These are phyloP conservation scores for Drosera capensis DNA, from an alignment of 148 eudicot genomes.

Conservation along the genomic window DNA sequence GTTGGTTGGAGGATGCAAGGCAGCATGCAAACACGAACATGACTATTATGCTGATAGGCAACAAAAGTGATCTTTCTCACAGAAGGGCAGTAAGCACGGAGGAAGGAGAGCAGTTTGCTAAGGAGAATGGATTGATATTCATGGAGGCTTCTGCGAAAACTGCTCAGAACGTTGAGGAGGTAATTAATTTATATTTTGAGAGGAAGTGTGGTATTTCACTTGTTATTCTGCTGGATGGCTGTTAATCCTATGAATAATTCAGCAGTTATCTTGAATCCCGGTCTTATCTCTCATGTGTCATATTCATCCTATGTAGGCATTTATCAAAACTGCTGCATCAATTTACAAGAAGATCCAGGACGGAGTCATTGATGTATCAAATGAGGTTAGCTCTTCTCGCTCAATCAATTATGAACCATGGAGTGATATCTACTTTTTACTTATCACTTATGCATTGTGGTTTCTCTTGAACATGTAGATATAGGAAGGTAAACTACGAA, in stretches of 20 bases:
- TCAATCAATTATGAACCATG: too few relatives aligned
- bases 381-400: conserved; percentile 17
- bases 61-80: conserved; percentile 31
- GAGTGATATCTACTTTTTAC: too few relatives aligned
- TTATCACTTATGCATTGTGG: too few relatives aligned
- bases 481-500: too few relatives aligned
- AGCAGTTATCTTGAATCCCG: background rate
- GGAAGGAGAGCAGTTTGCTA: conserved; percentile 39
- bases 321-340: conserved; percentile 28
- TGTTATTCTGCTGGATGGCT: background rate
- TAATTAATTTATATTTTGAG: too few relatives aligned
- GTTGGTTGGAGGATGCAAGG: conserved; percentile 38
- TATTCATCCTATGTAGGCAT: conserved; percentile 13
- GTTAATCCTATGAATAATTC: background rate
- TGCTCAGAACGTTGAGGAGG: conserved; percentile 38
- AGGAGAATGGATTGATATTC: conserved; percentile 31
- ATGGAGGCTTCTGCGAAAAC: conserved; percentile 37
- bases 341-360: conserved; percentile 35
- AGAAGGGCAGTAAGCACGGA: conserved; percentile 32
- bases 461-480: too few relatives aligned
- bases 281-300: background rate
- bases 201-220: too few relatives aligned
- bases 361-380: conserved; percentile 33
- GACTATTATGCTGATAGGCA: conserved; percentile 36
- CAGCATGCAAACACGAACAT: conserved; percentile 33